Evolutionary conservation across 257 asterid species (phyloP).

Genomic region (Solanum infundibuliforme): DNA sequence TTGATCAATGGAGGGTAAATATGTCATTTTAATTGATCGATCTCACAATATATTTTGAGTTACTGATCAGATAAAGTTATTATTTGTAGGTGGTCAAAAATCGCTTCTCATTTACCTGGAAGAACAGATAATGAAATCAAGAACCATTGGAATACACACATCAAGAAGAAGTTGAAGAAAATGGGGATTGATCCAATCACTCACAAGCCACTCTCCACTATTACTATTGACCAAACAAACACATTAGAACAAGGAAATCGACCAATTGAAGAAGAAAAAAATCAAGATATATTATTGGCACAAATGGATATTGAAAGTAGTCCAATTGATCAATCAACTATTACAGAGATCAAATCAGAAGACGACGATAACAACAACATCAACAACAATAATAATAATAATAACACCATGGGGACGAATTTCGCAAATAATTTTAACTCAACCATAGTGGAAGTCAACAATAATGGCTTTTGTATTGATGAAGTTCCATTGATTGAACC

Average conservation of each 20-base stretch:
- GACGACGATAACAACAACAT: not conserved
- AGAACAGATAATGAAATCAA: slow-evolving; percentile 94
- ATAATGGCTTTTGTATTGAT: slow-evolving; percentile 54
- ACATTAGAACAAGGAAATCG: not conserved
- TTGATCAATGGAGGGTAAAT: not conserved
- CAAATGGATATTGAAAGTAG: not conserved
- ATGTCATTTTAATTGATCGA: not conserved
- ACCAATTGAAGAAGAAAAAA: not conserved
- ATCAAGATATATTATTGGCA: not conserved
- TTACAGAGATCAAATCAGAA: slow-evolving; percentile 6
- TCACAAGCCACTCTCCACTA: slow-evolving; percentile 60
- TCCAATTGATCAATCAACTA: slow-evolving; percentile 9
- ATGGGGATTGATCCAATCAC: slow-evolving; percentile 90
- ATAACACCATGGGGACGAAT: not conserved
- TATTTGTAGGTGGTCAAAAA: slow-evolving; percentile 74
- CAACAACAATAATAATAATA: not conserved
- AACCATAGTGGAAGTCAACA: slow-evolving; percentile 17
- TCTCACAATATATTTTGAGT: not conserved
- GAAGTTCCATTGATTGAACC: slow-evolving; percentile 74
- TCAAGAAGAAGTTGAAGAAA: slow-evolving; percentile 75
- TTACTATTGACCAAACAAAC: not conserved
- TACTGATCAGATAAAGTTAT: not conserved
- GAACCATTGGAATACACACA: slow-evolving; percentile 95
- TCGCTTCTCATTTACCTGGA: slow-evolving; percentile 96
- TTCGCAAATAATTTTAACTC: not conserved